Conservation (phyloP, 495 filamentous ascomycete species). For the Xanthoparmelia taractica region DNA sequence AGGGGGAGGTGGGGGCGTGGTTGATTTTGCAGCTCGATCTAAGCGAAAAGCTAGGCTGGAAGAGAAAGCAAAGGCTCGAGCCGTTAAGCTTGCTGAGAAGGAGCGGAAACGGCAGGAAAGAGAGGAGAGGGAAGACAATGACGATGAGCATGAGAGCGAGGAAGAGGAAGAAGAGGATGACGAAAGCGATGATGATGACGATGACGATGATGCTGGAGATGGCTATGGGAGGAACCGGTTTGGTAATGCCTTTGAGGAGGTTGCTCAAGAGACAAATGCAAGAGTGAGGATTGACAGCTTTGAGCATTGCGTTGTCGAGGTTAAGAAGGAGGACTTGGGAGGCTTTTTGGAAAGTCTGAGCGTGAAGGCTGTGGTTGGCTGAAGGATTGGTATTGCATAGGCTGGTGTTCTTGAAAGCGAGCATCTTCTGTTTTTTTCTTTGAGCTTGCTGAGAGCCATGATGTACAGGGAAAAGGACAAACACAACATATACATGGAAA, state of each 20-base stretch:
- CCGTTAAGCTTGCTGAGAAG: slow-evolving; percentile 54
- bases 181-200: slow-evolving; percentile 47
- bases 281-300: slow-evolving; percentile 91
- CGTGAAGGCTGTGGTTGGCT: slow-evolving; percentile 86
- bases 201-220: slow-evolving; percentile 55
- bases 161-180: slow-evolving; percentile 46
- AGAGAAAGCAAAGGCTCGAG: slow-evolving; percentile 53
- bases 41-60: slow-evolving; percentile 52
- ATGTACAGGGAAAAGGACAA: slow-evolving; percentile 4
- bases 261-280: slow-evolving; percentile 83
- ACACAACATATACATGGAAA: not conserved
- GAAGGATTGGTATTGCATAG: not conserved
- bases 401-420: slow-evolving; percentile 11
- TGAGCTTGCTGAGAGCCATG: not conserved
- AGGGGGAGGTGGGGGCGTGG: slow-evolving; percentile 67
- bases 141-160: slow-evolving; percentile 49
- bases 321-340: slow-evolving; percentile 86
- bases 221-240: slow-evolving; percentile 77
- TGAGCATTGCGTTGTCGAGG: slow-evolving; percentile 94
- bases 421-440: not conserved
- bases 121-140: slow-evolving; percentile 34
- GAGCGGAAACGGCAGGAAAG: slow-evolving; percentile 49
- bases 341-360: slow-evolving; percentile 89
- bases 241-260: slow-evolving; percentile 91
- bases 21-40: slow-evolving; percentile 55